Evolutionary conservation across 257 asterid species (phyloP).

Genomic region (Salvia miltiorrhiza): DNA sequence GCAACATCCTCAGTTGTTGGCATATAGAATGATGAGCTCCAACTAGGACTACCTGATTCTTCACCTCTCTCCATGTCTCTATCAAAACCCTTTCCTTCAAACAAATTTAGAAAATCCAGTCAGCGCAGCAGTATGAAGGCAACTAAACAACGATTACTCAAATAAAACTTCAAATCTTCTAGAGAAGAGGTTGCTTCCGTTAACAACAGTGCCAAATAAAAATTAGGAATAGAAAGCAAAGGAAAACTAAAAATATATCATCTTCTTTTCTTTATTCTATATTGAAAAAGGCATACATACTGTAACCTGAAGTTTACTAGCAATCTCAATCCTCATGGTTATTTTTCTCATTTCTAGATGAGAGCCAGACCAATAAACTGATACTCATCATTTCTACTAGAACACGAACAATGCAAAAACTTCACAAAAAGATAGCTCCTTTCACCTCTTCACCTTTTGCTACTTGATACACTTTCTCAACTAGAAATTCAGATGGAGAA

Average conservation of each 20-base stretch:
- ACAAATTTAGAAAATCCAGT: background rate
- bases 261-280: background rate
- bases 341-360: no score
- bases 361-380: no score
- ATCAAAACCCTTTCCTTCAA: slow-evolving; percentile 31
- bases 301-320: background rate
- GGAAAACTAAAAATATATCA: background rate
- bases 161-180: background rate
- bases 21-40: slow-evolving; percentile 81
- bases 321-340: background rate
- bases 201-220: slow-evolving; percentile 1
- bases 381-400: no score
- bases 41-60: slow-evolving; percentile 75
- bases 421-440: background rate
- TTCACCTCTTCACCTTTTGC: background rate
- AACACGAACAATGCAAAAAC: no score
- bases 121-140: slow-evolving; percentile 7
- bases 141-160: background rate
- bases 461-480: slow-evolving; percentile 1
- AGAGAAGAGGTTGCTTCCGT: background rate
- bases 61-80: slow-evolving; percentile 71
- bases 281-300: background rate
- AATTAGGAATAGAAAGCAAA: background rate
- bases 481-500: slow-evolving; percentile 11
- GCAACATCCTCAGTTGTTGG: slow-evolving; percentile 97